Base-by-base conservation (phyloP, 1,284 basidiomycete species). In the Cutaneotrichosporon sp. region DNA sequence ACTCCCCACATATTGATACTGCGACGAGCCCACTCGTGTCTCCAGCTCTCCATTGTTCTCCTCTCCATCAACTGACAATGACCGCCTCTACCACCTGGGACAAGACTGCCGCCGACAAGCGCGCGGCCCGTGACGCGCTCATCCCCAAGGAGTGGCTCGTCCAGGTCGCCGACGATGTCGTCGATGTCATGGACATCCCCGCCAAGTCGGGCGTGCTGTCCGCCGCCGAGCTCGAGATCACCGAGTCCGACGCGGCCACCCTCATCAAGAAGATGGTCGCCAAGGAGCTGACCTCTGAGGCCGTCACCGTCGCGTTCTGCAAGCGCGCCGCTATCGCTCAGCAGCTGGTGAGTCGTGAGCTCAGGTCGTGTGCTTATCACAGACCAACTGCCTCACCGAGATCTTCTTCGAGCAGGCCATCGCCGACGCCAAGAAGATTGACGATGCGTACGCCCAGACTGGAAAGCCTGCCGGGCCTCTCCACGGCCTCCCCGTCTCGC, bases 321-420 rank as follows among this genome's bases (percentile, higher is more conserved):
- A 92, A 92, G 80, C 83, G 90, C 22, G 89, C 91, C 0, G 83
- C 89, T 53, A 79, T 92, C 54, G 90, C 91, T 0, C 91, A 92
- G 62, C 91, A 92, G 73, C 77, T 91, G 14, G 91, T 91, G 63
- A 72, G 87, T 81, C n/a, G 9, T 29, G 25, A n/a, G n/a, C 27
- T 24, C 22, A 29, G n/a, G n/a, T 22, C 14, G 27, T 46, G 45
- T 11, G 36, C 34, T 53, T 36, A 55, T 43, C 9, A 4, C 54
- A 79, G 75, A 76, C 80, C 66, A 69, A 82, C 77, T 81, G 81
- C 71, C 34, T 84, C 56, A 70, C 82, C 47, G 80, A 81, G 65
- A 78, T 83, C 60, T 72, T 80, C 59, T 79, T 82, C 62, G 79
- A 81, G 0, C 68, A 75, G 9, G 83, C 80, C 0, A 67, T 82